Conservation (phyloP, 108 stramenopile genomes). For the Parietichytrium sp. region DNA sequence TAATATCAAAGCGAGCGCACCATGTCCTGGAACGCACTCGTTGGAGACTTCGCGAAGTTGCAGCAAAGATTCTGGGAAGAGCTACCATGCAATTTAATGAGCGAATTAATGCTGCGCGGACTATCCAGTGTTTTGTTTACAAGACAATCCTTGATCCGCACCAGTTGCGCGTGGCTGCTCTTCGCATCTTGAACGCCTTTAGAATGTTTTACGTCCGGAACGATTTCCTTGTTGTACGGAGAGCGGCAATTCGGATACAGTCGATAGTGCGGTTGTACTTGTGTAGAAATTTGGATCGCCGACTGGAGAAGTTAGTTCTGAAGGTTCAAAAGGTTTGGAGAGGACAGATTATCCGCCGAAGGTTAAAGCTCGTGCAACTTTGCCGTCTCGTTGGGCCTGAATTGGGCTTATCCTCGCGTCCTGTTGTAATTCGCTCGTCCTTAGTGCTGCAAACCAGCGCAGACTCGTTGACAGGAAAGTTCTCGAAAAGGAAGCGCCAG, state of each 20-base stretch:
- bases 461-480: too few relatives aligned
- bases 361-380: neutral
- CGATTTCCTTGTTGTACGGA: constrained; percentile 23
- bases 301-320: neutral
- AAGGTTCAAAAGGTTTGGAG: neutral
- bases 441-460: neutral
- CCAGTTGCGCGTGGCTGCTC: neutral
- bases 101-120: neutral
- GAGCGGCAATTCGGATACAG: constrained; percentile 26
- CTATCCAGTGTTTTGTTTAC: neutral
- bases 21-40: neutral
- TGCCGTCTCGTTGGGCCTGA: too few relatives aligned
- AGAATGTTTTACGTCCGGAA: neutral
- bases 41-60: neutral
- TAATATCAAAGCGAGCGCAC: neutral
- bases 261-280: neutral
- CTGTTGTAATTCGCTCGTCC: neutral
- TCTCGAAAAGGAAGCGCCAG: neutral
- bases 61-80: neutral
- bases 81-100: constrained; percentile 10
- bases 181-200: neutral
- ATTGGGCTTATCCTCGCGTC: too few relatives aligned
- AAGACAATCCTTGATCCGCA: neutral
- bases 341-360: neutral
- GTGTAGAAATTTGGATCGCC: neutral